Conservation (phyloP, 768 basidiomycete species). For the Lentinula boryana region DNA sequence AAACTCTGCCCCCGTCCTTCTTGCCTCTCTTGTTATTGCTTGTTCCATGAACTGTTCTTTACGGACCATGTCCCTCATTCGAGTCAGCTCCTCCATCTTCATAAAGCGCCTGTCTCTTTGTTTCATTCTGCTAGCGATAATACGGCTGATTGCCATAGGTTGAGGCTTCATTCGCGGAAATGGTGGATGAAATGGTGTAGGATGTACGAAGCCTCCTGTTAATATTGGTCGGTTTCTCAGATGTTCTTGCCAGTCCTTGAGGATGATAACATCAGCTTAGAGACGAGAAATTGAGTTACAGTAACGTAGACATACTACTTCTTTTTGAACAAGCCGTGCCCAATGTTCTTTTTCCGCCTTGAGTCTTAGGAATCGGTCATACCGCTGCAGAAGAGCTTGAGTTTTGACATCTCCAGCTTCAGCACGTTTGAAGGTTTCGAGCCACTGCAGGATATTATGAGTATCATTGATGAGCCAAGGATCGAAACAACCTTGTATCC, state of each 20-base stretch:
- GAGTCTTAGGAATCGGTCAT: constrained; percentile 48
- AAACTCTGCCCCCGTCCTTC: background rate
- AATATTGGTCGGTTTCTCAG: constrained; percentile 59
- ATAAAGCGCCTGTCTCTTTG: constrained; percentile 37
- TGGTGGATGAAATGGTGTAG: constrained; percentile 58
- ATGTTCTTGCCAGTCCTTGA: constrained; percentile 49
- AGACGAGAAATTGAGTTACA: background rate
- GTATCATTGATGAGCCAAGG: constrained; percentile 4
- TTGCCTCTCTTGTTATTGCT: background rate
- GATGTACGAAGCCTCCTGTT: constrained; percentile 65
- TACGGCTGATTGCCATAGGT: constrained; percentile 62
- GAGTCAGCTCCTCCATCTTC: constrained; percentile 24
- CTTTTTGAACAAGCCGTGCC: constrained; percentile 39
- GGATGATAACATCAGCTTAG: background rate
- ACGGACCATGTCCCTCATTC: constrained; percentile 22
- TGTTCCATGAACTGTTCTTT: constrained; percentile 33
- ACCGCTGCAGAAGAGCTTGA: constrained; percentile 45
- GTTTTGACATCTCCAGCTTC: constrained; percentile 43
- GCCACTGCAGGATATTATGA: constrained; percentile 36
- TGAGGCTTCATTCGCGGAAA: constrained; percentile 80
- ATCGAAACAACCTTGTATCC: constrained; percentile 49
- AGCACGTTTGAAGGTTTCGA: constrained; percentile 51
- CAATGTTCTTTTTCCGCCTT: constrained; percentile 45
- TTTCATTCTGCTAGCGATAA: constrained; percentile 47
- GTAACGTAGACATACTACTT: constrained; percentile 36